Evolutionary conservation across 768 basidiomycete genomes (phyloP).

Genomic region (Phlebiopsis flavidoalba): DNA sequence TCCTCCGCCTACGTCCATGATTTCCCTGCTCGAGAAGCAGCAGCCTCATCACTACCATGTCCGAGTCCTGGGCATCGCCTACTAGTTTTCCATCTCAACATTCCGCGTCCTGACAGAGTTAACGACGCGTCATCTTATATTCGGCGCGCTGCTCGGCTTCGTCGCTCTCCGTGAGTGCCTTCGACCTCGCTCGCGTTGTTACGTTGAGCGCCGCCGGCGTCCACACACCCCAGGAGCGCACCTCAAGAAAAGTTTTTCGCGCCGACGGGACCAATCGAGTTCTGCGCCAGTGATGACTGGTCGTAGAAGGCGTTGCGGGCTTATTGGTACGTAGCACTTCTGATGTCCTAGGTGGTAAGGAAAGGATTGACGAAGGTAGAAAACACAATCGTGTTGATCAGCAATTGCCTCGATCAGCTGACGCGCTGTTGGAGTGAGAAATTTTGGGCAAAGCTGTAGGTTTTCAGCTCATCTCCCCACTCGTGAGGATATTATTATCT

Average conservation of each 20-base stretch:
- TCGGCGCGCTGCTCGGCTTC: slow-evolving; percentile 67
- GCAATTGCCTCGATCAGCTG: too few species aligned
- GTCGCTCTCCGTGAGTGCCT: slow-evolving; percentile 71
- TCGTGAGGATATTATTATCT: too few species aligned
- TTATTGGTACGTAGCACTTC: slow-evolving; percentile 59
- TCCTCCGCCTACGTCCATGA: background rate
- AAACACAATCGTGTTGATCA: too few species aligned
- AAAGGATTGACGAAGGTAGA: too few species aligned
- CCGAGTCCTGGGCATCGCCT: background rate
- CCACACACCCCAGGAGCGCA: too few species aligned
- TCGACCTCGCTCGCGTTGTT: slow-evolving; percentile 58
- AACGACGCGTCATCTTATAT: slow-evolving; percentile 28
- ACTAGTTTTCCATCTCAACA: background rate
- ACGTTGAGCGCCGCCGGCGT: slow-evolving; percentile 46
- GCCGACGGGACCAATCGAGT: slow-evolving; percentile 62
- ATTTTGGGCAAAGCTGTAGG: too few species aligned
- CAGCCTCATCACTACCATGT: background rate
- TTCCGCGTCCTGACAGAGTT: background rate
- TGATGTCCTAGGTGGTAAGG: background rate
- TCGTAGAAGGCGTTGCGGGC: slow-evolving; percentile 77
- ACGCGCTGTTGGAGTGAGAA: too few species aligned
- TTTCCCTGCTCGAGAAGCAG: background rate
- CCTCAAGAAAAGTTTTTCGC: slow-evolving; percentile 25
- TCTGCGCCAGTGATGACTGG: slow-evolving; percentile 71
- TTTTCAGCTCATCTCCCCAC: too few species aligned